These are phyloP conservation scores for Penicillium cataractarum DNA, from an alignment of 495 filamentous ascomycete genomes.

Conservation along the genomic window DNA sequence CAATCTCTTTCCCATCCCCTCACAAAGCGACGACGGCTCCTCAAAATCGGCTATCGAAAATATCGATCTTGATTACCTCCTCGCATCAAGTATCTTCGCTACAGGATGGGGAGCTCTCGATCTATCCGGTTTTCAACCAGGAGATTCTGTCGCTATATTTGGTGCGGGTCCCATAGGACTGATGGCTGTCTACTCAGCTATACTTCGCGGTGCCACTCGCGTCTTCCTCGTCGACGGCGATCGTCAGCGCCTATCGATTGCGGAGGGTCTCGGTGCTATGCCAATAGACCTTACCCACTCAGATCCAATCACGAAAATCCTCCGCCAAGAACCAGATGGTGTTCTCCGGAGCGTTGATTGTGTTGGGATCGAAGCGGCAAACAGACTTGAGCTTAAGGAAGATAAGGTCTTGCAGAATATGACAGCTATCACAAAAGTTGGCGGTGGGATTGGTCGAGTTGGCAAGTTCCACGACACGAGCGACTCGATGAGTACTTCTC, in stretches of 20 bases:
- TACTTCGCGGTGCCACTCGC: slow-evolving; percentile 41
- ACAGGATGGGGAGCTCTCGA: slow-evolving; percentile 36
- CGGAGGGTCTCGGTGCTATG: slow-evolving; percentile 52
- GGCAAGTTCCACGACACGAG: neutral
- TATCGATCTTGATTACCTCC: slow-evolving; percentile 34
- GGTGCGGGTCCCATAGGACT: slow-evolving; percentile 47
- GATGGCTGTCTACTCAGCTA: slow-evolving; percentile 40
- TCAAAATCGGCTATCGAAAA: neutral
- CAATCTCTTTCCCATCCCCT: slow-evolving; percentile 28
- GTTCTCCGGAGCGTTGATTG: slow-evolving; percentile 16
- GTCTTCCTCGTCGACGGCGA: slow-evolving; percentile 55
- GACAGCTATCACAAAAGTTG: neutral
- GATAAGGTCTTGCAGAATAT: slow-evolving; percentile 1
- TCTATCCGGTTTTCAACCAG: slow-evolving; percentile 32
- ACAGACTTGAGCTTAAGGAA: neutral
- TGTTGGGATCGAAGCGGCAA: slow-evolving; percentile 16
- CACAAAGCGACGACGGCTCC: neutral
- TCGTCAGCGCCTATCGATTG: slow-evolving; percentile 40
- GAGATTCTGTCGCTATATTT: slow-evolving; percentile 45
- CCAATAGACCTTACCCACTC: slow-evolving; percentile 39
- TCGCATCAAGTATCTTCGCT: slow-evolving; percentile 39
- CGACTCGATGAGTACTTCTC: neutral
- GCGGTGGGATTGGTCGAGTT: slow-evolving; percentile 1
- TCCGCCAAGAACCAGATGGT: slow-evolving; percentile 9
- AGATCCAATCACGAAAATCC: slow-evolving; percentile 35